These are phyloP conservation scores for Pythium coloratum DNA, from an alignment of 352 stramenopile species.

Conservation along the genomic window DNA sequence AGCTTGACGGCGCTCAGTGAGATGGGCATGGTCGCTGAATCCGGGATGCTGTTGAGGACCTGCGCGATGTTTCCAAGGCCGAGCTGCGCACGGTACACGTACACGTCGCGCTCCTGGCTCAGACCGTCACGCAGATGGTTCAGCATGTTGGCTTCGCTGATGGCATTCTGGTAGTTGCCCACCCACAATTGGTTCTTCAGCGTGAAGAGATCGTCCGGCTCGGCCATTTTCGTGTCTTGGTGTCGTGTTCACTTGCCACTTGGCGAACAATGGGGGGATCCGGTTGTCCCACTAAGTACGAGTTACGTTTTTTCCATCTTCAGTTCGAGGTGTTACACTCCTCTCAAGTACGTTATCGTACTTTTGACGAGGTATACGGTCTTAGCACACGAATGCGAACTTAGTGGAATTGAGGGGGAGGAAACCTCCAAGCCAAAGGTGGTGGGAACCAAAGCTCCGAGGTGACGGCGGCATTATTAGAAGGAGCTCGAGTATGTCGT, in stretches of 20 bases:
- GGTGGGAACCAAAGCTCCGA: neutral
- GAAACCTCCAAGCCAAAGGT: conserved; percentile 15
- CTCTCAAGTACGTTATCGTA: conserved; percentile 12
- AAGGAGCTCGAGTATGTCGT: conserved; percentile 28
- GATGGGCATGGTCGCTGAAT: conserved; percentile 63
- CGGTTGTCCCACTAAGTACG: conserved; percentile 19
- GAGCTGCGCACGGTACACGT: conserved; percentile 91
- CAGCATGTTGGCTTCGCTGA: conserved; percentile 91
- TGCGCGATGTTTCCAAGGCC: conserved; percentile 88
- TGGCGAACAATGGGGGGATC: conserved; percentile 5
- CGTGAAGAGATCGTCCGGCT: conserved; percentile 98
- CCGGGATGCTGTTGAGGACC: conserved; percentile 87
- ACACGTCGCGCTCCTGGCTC: conserved; percentile 93
- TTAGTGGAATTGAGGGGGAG: conserved; percentile 10
- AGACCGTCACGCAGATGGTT: conserved; percentile 83
- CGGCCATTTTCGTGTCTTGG: conserved; percentile 57
- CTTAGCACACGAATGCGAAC: neutral
- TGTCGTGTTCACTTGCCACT: conserved; percentile 20
- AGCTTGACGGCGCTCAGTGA: conserved; percentile 85
- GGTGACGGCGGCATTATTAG: neutral
- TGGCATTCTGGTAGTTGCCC: conserved; percentile 94
- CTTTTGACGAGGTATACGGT: neutral
- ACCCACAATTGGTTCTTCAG: conserved; percentile 97
- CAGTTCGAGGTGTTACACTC: neutral
- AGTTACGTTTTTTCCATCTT: conserved; percentile 1